These are phyloP conservation scores for Lactarius sp. DNA, from an alignment of 768 basidiomycete species.

Conservation along the genomic window DNA sequence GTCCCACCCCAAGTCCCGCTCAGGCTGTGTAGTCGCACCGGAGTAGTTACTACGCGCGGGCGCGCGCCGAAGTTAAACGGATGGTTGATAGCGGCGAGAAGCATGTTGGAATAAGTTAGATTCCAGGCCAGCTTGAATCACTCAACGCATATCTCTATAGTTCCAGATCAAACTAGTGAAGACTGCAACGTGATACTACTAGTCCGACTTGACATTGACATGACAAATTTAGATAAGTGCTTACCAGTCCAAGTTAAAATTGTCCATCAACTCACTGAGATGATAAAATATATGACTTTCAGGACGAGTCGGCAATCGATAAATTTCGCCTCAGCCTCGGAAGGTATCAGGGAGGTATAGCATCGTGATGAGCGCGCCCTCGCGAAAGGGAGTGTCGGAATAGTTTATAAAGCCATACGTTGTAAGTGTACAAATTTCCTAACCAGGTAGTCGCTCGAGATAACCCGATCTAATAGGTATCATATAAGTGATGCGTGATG, in stretches of 20 bases:
- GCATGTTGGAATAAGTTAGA: neutral
- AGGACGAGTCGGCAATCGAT: neutral
- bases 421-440: slow-evolving; percentile 2
- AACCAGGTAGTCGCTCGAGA: neutral
- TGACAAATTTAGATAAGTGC: neutral
- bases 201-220: too few relatives aligned
- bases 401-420: slow-evolving; percentile 2
- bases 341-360: neutral
- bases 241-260: neutral
- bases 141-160: neutral
- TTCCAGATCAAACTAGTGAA: neutral
- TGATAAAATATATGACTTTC: neutral
- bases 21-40: neutral
- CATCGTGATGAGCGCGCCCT: neutral
- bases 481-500: neutral
- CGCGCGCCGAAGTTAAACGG: neutral
- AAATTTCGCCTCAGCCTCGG: neutral
- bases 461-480: slow-evolving; percentile 16
- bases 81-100: neutral
- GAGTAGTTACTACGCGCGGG: slow-evolving; percentile 10
- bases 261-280: neutral
- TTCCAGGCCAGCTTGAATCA: neutral
- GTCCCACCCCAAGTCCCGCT: slow-evolving; percentile 11
- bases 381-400: neutral
- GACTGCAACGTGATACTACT: too few relatives aligned